phyloP scores from a whole-genome alignment of 163 green algal species.

The Scenedesmus sp. region DNA sequence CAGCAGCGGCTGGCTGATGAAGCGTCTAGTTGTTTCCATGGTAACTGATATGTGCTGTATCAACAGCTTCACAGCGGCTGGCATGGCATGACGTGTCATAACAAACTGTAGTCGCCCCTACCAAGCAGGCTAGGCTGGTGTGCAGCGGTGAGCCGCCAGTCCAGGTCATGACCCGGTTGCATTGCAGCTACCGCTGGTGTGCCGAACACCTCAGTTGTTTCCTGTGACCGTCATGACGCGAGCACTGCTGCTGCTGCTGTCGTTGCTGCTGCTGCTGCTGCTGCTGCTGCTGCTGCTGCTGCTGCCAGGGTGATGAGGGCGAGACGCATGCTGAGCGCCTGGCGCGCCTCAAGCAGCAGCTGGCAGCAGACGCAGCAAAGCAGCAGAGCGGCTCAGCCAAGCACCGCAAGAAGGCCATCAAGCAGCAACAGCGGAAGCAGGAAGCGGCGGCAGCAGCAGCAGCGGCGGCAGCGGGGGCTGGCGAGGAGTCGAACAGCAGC shows the following conservation, averaged over 20 bases:
- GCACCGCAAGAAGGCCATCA: not conserved
- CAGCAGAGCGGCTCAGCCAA: not conserved
- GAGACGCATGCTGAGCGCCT: conserved; percentile 54
- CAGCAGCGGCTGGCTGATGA: too few relatives aligned
- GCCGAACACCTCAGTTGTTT: too few relatives aligned
- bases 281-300: not conserved
- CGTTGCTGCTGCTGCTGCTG: not conserved
- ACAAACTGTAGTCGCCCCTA: too few relatives aligned
- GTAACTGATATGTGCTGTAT: not conserved
- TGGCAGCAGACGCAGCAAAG: conserved; percentile 18
- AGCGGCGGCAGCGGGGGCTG: not conserved
- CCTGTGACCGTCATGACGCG: not conserved
- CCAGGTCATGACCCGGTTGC: too few relatives aligned
- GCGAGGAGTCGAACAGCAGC: not conserved
- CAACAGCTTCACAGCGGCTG: too few relatives aligned
- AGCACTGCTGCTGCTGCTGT: not conserved
- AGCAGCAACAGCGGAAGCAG: not conserved
- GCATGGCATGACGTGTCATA: too few relatives aligned
- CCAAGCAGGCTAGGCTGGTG: too few relatives aligned
- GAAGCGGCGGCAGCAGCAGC: not conserved
- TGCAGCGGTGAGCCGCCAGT: too few relatives aligned
- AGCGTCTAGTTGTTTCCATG: not conserved
- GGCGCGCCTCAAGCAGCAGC: conserved; percentile 36
- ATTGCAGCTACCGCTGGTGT: too few relatives aligned
- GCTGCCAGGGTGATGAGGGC: conserved; percentile 27